These are phyloP conservation scores for Pochonia chlamydosporia DNA, from an alignment of 2,329 filamentous ascomycete genomes.

Conservation along the genomic window DNA sequence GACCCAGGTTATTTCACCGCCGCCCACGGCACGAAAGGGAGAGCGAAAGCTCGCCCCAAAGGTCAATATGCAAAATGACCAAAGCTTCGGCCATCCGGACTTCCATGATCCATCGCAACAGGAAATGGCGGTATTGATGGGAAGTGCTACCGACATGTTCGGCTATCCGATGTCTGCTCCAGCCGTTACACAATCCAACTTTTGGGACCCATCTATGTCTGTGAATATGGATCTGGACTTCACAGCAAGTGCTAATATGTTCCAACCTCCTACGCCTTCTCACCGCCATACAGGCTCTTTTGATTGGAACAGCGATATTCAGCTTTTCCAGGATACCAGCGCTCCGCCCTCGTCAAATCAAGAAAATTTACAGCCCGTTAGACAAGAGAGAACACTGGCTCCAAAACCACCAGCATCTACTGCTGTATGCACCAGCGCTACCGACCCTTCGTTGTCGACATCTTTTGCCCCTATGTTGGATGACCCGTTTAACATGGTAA, in stretches of 20 bases:
- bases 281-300: slow-evolving; percentile 46
- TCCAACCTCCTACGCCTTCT: slow-evolving; percentile 26
- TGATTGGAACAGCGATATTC: slow-evolving; percentile 51
- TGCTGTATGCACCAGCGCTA: slow-evolving; percentile 13
- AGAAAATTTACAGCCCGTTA: slow-evolving; percentile 29
- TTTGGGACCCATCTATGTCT: slow-evolving; percentile 49
- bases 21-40: slow-evolving; percentile 50
- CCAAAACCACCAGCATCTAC: slow-evolving; percentile 40
- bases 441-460: slow-evolving; percentile 27
- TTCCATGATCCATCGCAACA: slow-evolving; percentile 44
- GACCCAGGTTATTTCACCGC: slow-evolving; percentile 53
- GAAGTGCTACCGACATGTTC: slow-evolving; percentile 49
- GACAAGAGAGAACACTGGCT: slow-evolving; percentile 41
- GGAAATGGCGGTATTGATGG: slow-evolving; percentile 41
- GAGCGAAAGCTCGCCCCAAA: slow-evolving; percentile 49
- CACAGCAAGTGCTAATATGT: slow-evolving; percentile 36
- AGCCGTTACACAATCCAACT: slow-evolving; percentile 42
- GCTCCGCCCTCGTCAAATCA: slow-evolving; percentile 27
- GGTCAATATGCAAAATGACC: slow-evolving; percentile 53
- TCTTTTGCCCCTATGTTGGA: slow-evolving; percentile 35
- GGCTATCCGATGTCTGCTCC: slow-evolving; percentile 56
- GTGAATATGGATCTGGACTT: slow-evolving; percentile 60
- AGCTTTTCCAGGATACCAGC: slow-evolving; percentile 46
- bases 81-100: slow-evolving; percentile 46
- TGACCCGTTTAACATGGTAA: slow-evolving; percentile 45